phyloP scores from a whole-genome alignment of 345 rosid genomes.

The Populus simonii region DNA sequence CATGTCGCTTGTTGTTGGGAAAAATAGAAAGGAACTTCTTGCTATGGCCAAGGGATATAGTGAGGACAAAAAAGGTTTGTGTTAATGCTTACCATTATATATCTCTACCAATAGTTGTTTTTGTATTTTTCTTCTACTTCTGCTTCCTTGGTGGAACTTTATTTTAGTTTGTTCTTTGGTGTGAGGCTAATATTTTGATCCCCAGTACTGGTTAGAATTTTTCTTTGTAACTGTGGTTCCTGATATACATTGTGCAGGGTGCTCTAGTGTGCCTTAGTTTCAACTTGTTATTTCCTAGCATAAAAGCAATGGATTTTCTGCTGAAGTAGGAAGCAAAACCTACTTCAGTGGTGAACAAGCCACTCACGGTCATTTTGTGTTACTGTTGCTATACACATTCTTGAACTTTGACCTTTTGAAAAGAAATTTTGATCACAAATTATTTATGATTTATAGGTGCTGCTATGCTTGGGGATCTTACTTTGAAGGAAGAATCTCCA shows the following conservation, averaged over 20 bases:
- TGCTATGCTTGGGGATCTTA: conserved; percentile 52
- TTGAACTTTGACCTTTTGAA: neutral
- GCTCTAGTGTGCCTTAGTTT: neutral
- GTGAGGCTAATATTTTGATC: neutral
- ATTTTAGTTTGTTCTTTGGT: neutral
- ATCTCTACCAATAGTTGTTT: neutral
- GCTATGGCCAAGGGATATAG: conserved; percentile 92
- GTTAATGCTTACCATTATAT: neutral
- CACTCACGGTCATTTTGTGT: neutral
- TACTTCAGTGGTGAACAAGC: neutral
- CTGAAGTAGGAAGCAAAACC: neutral
- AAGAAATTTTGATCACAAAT: neutral
- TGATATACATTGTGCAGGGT: neutral
- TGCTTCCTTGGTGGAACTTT: neutral
- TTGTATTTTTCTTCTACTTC: conserved; percentile 2
- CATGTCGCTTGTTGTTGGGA: conserved; percentile 92
- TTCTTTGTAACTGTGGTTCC: neutral
- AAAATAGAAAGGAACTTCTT: conserved; percentile 88
- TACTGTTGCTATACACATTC: neutral
- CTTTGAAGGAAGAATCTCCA: conserved; percentile 72
- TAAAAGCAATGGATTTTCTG: neutral
- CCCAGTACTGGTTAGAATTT: neutral
- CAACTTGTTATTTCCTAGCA: neutral
- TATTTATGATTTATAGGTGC: conserved; percentile 34
- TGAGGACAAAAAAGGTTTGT: conserved; percentile 84